Evolutionary conservation across 148 eudicot species (phyloP).

Genomic region (Spergularia marina): DNA sequence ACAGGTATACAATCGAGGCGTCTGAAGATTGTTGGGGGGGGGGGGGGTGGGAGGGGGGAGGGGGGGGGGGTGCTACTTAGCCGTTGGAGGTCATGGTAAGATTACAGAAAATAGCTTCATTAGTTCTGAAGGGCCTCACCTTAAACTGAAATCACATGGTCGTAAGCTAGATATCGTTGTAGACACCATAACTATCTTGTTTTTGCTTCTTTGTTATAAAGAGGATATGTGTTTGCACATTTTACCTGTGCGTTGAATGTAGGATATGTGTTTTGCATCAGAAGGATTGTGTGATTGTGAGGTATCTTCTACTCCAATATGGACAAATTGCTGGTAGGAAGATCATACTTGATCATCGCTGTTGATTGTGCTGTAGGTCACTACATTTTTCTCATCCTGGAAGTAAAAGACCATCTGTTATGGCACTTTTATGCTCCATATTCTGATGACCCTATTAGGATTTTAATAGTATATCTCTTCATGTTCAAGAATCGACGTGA

Average conservation of each 20-base stretch:
- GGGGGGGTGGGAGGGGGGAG: background rate
- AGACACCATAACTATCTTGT: no score
- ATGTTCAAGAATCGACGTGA: background rate
- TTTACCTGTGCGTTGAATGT: background rate
- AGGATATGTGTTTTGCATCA: background rate
- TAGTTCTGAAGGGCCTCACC: no score
- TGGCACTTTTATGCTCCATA: background rate
- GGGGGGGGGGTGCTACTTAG: background rate
- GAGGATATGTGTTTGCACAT: background rate
- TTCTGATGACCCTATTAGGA: background rate
- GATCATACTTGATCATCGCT: background rate
- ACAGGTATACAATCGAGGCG: background rate
- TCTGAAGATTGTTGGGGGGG: background rate
- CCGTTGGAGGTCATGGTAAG: background rate
- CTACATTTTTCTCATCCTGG: background rate
- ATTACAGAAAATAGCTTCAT: no score
- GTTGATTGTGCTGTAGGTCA: background rate
- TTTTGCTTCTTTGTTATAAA: no score
- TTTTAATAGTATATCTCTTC: background rate
- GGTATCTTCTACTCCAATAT: no score
- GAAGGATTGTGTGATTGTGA: no score
- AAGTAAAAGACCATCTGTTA: background rate
- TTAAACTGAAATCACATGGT: background rate
- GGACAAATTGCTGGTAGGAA: background rate
- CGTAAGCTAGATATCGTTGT: background rate